A percentile compares a stretch with the other conserved stretches of the same genome.
Evolutionary conservation across 2,329 filamentous ascomycete genomes (phyloP).

Genomic region (Periconia macrospinosa): DNA sequence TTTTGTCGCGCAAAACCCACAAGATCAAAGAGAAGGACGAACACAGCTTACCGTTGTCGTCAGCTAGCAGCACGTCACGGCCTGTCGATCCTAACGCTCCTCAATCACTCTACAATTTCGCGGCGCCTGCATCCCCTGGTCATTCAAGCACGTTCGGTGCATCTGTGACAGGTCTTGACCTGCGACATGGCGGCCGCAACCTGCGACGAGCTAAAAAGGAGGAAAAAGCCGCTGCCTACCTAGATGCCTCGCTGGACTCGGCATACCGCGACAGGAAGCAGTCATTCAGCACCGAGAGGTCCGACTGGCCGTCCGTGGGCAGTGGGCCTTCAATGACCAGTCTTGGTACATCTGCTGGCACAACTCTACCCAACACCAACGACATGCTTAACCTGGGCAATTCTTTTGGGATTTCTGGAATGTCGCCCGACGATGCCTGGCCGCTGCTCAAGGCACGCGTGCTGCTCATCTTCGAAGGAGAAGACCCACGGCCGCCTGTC

Average conservation of each 20-base stretch:
- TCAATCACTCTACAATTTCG: slow-evolving; percentile 78
- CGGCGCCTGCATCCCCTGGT: slow-evolving; percentile 70
- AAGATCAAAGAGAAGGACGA: slow-evolving; percentile 75
- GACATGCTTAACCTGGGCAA: slow-evolving; percentile 50
- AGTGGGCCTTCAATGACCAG: slow-evolving; percentile 23
- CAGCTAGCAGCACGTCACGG: slow-evolving; percentile 74
- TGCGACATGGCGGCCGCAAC: slow-evolving; percentile 75
- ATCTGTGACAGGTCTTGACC: slow-evolving; percentile 77
- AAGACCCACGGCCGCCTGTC: slow-evolving; percentile 76
- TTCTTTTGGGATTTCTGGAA: slow-evolving; percentile 51
- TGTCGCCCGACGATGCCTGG: slow-evolving; percentile 75
- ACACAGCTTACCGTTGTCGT: slow-evolving; percentile 69
- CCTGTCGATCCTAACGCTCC: slow-evolving; percentile 75
- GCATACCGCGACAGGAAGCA: slow-evolving; percentile 39
- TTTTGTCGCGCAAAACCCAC: slow-evolving; percentile 76
- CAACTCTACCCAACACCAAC: slow-evolving; percentile 35
- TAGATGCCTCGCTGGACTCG: slow-evolving; percentile 36
- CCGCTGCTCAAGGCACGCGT: slow-evolving; percentile 76
- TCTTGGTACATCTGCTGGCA: slow-evolving; percentile 21
- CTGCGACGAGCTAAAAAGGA: slow-evolving; percentile 72
- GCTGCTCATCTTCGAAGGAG: slow-evolving; percentile 77
- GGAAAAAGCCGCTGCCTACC: slow-evolving; percentile 50
- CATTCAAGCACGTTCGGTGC: slow-evolving; percentile 73
- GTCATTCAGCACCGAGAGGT: slow-evolving; percentile 42
- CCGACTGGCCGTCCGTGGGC: slow-evolving; percentile 39